Evolutionary conservation across 805 yeast species (phyloP).

Genomic region (Wickerhamiella shivajii): DNA sequence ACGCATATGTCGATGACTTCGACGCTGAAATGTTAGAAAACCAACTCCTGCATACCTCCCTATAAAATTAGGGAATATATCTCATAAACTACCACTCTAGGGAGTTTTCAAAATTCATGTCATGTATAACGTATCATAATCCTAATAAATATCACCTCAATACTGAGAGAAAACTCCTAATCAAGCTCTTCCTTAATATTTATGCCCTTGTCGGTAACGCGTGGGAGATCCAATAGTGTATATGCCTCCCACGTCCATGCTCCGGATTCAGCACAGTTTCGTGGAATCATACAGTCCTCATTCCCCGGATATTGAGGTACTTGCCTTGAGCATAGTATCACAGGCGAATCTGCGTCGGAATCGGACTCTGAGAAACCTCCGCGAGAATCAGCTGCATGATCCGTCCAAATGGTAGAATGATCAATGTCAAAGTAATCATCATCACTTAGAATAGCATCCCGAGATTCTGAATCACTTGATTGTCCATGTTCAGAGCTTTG

Average conservation of each 20-base stretch:
- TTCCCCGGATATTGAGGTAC: background rate
- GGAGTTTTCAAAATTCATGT: slow-evolving; percentile 47
- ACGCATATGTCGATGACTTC: slow-evolving; percentile 17
- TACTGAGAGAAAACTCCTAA: too few relatives aligned
- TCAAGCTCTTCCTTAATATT: background rate
- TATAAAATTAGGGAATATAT: too few relatives aligned
- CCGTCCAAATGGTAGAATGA: background rate
- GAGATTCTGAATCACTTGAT: too few relatives aligned
- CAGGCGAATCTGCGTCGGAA: background rate
- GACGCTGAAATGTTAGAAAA: slow-evolving; percentile 8
- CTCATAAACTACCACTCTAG: slow-evolving; percentile 17
- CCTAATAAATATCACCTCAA: background rate
- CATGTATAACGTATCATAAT: slow-evolving; percentile 30
- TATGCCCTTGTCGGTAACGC: slow-evolving; percentile 5
- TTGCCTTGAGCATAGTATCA: background rate
- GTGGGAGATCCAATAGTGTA: too few relatives aligned
- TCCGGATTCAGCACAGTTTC: slow-evolving; percentile 2
- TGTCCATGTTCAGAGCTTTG: too few relatives aligned
- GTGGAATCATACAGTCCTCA: background rate
- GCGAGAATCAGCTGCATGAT: background rate
- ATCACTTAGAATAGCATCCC: too few relatives aligned
- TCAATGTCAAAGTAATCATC: too few relatives aligned
- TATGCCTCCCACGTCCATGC: slow-evolving; percentile 11
- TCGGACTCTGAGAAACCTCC: background rate
- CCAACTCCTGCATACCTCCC: background rate